phyloP scores from a whole-genome alignment of 73 alveolate species.

The Breviolum minutum region DNA sequence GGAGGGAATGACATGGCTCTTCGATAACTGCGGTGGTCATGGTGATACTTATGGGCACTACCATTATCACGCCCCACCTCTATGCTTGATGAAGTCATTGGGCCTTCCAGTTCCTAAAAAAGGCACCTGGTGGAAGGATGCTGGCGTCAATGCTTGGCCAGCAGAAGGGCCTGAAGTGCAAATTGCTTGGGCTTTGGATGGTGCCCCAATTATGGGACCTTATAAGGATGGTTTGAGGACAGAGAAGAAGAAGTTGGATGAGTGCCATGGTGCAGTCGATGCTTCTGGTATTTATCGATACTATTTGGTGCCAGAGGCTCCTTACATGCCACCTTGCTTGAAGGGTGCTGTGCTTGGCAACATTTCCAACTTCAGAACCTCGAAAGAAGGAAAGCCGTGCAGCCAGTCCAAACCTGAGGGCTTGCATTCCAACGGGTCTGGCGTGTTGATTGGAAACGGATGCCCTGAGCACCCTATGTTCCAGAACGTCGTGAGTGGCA shows the following conservation, averaged over 20 bases:
- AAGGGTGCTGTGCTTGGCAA: conserved; percentile 22
- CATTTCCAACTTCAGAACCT: conserved; percentile 10
- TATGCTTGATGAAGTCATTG: conserved; percentile 4
- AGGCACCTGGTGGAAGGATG: conserved; percentile 44
- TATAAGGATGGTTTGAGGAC: conserved; percentile 2
- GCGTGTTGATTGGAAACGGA: neutral
- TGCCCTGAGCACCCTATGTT: conserved; percentile 35
- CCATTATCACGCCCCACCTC: conserved; percentile 54
- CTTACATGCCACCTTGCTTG: conserved; percentile 75
- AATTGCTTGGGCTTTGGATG: conserved; percentile 76
- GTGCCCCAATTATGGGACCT: conserved; percentile 84
- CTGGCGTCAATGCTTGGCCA: conserved; percentile 27
- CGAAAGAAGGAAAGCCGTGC: conserved; percentile 15
- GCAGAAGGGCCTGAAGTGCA: conserved; percentile 42
- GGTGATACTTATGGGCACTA: conserved; percentile 43
- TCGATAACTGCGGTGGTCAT: conserved; percentile 40
- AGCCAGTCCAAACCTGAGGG: neutral
- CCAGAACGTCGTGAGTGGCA: neutral
- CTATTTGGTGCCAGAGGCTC: conserved; percentile 31
- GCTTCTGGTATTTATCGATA: conserved; percentile 3
- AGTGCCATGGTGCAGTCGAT: conserved; percentile 52
- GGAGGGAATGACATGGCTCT: conserved; percentile 46
- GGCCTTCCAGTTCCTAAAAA: conserved; percentile 1
- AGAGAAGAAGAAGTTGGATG: conserved; percentile 9
- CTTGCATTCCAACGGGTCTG: neutral